Evolutionary conservation across 2,329 filamentous ascomycete genomes (phyloP), one percentile per base, ranked within the genome.

Genomic region (Penicillium sp.): DNA sequence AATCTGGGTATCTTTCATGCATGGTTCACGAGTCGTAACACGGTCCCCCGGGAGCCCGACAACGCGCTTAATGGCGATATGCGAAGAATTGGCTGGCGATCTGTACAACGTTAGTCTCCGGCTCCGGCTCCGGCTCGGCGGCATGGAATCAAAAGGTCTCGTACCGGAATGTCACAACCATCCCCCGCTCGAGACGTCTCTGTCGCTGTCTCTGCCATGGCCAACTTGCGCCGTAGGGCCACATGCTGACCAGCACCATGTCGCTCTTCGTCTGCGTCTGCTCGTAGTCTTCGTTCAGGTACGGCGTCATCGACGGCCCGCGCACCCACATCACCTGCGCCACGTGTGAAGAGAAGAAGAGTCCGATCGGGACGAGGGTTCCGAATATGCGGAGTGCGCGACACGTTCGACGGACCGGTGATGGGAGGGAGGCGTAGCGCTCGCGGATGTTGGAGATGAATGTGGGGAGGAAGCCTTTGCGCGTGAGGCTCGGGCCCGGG

Each of bases 41-140:
- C 83, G 76, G 67, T 97, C 92, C 9, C 92, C 91, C 46, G 87
- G 86, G 4, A 96, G 65, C 0, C 83, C 94, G 24, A 96, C 79
- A 10, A 99, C 81, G 36, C 94, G 81, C 76, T 99, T 99, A 30
- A 96, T 83, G 0, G 84, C 84, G 38, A 86, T 76, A 20, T 81
- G 77, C 27, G 89, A 83, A 0, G 90, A 88, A 54, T 87, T 80
- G 13, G 79, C 74, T 0, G 92, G 91, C 44, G 84, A 89, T 67
- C 88, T 91, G 22, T 7, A 41, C 13, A 44, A 11, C 10, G 27
- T 51, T 42, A 49, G 44, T 48, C 14, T 33, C 30, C 39, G 13
- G 10, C 16, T 35, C 25, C 33, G n/a, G n/a, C n/a, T n/a, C n/a
- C n/a, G n/a, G n/a, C 5, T 4, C 16, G 14, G 5, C 30, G 24